A percentile compares a stretch with the other conserved stretches of the same genome.
Evolutionary conservation across 208 protist species (phyloP).

Genomic region (Wallacemonas sp.): DNA sequence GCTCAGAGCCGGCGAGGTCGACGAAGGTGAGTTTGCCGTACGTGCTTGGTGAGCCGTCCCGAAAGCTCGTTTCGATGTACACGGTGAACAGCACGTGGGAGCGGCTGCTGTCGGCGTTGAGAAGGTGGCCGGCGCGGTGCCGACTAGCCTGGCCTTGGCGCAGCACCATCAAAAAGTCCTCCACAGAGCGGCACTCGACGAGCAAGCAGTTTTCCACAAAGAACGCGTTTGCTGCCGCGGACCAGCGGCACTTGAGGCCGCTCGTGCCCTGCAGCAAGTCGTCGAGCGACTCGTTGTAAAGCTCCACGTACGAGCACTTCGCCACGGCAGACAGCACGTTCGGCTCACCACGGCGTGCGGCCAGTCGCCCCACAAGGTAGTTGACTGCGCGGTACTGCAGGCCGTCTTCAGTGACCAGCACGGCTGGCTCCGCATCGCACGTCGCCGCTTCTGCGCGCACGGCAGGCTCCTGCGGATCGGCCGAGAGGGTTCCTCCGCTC

Average conservation of each 20-base stretch:
- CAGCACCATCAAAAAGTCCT: conserved; percentile 81
- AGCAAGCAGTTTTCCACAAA: conserved; percentile 86
- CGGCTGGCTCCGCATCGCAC: neutral
- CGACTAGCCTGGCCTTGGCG: conserved; percentile 80
- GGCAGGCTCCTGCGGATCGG: neutral
- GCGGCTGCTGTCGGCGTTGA: conserved; percentile 90
- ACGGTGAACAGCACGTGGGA: conserved; percentile 92
- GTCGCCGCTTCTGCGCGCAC: conserved; percentile 1
- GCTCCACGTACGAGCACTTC: conserved; percentile 76
- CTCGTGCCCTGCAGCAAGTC: conserved; percentile 73
- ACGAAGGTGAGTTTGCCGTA: conserved; percentile 90
- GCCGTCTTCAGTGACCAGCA: conserved; percentile 53
- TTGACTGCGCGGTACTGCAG: conserved; percentile 63
- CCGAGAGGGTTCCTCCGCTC: conserved; percentile 44
- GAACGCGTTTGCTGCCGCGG: conserved; percentile 57
- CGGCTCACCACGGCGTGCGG: neutral
- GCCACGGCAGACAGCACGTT: conserved; percentile 16
- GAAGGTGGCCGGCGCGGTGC: conserved; percentile 60
- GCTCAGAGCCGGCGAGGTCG: conserved; percentile 94
- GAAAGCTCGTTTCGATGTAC: conserved; percentile 45
- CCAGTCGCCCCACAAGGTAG: conserved; percentile 45
- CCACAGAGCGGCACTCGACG: conserved; percentile 66
- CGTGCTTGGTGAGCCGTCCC: conserved; percentile 7
- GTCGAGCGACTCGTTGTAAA: conserved; percentile 87
- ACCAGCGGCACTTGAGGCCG: conserved; percentile 72